These are phyloP conservation scores for Leishmania turanica DNA, from an alignment of 208 protist species.

Conservation along the genomic window DNA sequence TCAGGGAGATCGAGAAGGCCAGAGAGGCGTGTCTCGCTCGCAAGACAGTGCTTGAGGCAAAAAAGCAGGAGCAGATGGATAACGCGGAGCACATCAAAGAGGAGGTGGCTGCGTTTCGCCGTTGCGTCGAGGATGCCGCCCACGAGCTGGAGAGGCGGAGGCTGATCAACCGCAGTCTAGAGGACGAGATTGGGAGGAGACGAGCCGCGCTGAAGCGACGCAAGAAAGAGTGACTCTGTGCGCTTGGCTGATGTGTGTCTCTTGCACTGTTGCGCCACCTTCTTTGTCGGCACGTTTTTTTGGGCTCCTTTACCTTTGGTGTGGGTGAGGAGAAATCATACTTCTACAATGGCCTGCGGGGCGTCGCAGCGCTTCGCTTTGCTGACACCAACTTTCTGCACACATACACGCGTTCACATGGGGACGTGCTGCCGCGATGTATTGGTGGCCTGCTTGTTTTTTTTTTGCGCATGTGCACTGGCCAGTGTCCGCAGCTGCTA, in stretches of 20 bases:
- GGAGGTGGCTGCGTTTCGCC: slow-evolving; percentile 38
- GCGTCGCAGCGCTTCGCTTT: not conserved
- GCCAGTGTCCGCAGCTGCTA: not conserved
- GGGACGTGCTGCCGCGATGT: not conserved
- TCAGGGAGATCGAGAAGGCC: slow-evolving; percentile 26
- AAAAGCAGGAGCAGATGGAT: slow-evolving; percentile 61
- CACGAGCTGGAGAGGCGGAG: slow-evolving; percentile 42
- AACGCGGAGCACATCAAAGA: slow-evolving; percentile 59
- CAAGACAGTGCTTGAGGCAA: slow-evolving; percentile 42
- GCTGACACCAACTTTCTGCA: not conserved
- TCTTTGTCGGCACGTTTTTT: not conserved
- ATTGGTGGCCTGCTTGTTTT: not conserved
- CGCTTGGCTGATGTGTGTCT: not conserved
- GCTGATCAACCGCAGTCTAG: slow-evolving; percentile 38
- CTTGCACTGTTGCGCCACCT: not conserved
- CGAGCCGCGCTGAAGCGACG: slow-evolving; percentile 15
- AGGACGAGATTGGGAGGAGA: slow-evolving; percentile 40
- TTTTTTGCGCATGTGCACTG: not conserved
- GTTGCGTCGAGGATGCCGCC: slow-evolving; percentile 24
- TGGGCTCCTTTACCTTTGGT: too few relatives aligned
- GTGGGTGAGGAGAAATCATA: not conserved
- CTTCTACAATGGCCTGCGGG: not conserved
- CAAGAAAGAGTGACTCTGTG: slow-evolving; percentile 4
- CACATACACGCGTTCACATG: not conserved
- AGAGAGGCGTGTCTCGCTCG: slow-evolving; percentile 27